These are phyloP conservation scores for Spinacia oleracea DNA, from an alignment of 179 eudicot genomes.

Conservation along the genomic window DNA sequence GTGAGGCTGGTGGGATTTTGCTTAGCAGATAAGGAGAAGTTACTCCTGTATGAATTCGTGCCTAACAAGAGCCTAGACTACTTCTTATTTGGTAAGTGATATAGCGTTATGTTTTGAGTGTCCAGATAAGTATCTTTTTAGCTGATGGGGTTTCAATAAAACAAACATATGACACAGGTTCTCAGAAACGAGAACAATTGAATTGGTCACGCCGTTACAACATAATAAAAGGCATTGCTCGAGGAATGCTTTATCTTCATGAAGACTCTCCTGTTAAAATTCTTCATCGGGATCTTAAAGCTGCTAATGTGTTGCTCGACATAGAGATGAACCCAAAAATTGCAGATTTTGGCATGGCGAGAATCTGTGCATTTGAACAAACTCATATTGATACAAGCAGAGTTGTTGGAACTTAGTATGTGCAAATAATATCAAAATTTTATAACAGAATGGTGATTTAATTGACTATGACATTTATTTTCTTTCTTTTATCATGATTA, in stretches of 20 bases:
- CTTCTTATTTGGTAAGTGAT: constrained; percentile 23
- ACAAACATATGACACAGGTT: constrained; percentile 10
- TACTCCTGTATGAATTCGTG: constrained; percentile 28
- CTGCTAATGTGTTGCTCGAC: constrained; percentile 24
- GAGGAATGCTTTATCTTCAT: constrained; percentile 30
- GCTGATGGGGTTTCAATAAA: neutral
- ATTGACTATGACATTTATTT: neutral
- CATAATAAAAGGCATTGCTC: constrained; percentile 26
- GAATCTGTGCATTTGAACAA: constrained; percentile 20
- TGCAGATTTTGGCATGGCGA: constrained; percentile 32
- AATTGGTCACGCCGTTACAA: constrained; percentile 20
- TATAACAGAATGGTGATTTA: neutral
- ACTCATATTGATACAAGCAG: constrained; percentile 21
- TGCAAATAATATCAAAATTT: no score
- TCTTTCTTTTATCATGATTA: neutral
- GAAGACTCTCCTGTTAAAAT: constrained; percentile 27
- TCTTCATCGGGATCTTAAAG: constrained; percentile 34
- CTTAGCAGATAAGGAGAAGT: constrained; percentile 9
- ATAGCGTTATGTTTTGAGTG: neutral
- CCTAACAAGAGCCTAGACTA: constrained; percentile 27
- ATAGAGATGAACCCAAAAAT: constrained; percentile 28
- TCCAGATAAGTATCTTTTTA: neutral
- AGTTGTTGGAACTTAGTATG: constrained; percentile 24
- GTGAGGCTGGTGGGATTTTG: constrained; percentile 27
- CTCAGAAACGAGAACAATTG: constrained; percentile 8